Evolutionary conservation across 1,284 basidiomycete genomes (phyloP), one percentile per base, ranked within the genome.

Genomic region (Ceratobasidium sp.): DNA sequence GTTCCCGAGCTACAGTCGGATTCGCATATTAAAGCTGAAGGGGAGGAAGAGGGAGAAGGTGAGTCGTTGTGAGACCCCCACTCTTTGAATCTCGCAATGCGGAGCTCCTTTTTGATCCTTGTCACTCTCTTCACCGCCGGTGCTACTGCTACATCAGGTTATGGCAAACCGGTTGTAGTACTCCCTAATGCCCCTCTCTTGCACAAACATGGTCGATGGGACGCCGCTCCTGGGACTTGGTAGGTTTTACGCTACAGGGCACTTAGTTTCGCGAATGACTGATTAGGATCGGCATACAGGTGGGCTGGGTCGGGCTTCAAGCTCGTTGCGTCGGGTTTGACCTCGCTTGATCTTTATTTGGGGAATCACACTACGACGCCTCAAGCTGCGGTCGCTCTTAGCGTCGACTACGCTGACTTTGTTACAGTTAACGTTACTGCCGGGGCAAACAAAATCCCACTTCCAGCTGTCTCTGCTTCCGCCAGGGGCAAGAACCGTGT

Each of bases 301-400:
- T 69, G 89, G 88, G 85, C 86, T 11, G 84, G 87, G 11, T 87
- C 87, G 6, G 88, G 88, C 0, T 84, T 89, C 81, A 89, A 89
- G 79, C 77, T 89, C 1, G 81, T 86, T 69, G 83, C 86, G 27
- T 76, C 83, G 36, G 84, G 85, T 77, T 82, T 89, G 47, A 80
- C 81, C 47, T 84, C 85, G 0, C 76, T 89, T n/a, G 78, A 81
- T 0, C 79, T 89, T 45, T 85, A 85, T 59, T 84, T 89, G 19
- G 89, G 88, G 7, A 79, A 82, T 1, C 84, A 87, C 77, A 88
- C 88, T 0, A 88, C 87, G 0, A 60, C 82, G 0, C 87, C 88
- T 0, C 79, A 82, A 22, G 84, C 82, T 1, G 81, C 86, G 5
- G 78, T 87, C 45, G 87, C 87, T 0, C 82, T 89, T 1, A 89